phyloP scores from a whole-genome alignment of 1,284 basidiomycete genomes.

The Filobasidium uniguttulatum region DNA sequence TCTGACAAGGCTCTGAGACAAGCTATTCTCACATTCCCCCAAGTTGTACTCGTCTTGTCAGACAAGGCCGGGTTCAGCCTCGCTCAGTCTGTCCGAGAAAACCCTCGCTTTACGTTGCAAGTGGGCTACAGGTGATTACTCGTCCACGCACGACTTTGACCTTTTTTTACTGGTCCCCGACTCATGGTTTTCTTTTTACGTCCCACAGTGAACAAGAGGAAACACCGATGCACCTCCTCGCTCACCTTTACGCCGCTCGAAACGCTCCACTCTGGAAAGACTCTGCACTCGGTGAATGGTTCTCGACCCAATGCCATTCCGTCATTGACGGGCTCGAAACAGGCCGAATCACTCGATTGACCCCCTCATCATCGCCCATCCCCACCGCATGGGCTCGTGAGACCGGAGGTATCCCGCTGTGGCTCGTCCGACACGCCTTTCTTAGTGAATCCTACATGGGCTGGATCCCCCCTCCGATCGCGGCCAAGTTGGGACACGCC shows the following conservation, averaged over 20 bases:
- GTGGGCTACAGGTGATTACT: slow-evolving; percentile 48
- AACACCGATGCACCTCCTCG: slow-evolving; percentile 47
- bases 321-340: slow-evolving; percentile 21
- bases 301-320: slow-evolving; percentile 41
- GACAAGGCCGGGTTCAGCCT: slow-evolving; percentile 65
- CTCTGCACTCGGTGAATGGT: slow-evolving; percentile 51
- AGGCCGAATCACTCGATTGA: slow-evolving; percentile 28
- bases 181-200: slow-evolving; percentile 10
- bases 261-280: slow-evolving; percentile 69
- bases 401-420: slow-evolving; percentile 10
- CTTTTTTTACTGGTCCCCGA: slow-evolving; percentile 12
- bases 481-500: slow-evolving; percentile 41
- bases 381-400: slow-evolving; percentile 37
- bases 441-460: slow-evolving; percentile 36
- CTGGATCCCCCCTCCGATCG: slow-evolving; percentile 53
- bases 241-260: slow-evolving; percentile 70
- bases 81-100: slow-evolving; percentile 46
- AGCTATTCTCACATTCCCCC: slow-evolving; percentile 63
- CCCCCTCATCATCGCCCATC: slow-evolving; percentile 30
- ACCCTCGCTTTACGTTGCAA: slow-evolving; percentile 53
- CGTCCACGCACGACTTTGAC: neutral
- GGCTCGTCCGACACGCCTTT: slow-evolving; percentile 15
- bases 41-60: slow-evolving; percentile 61
- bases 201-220: slow-evolving; percentile 36
- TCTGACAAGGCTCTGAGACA: slow-evolving; percentile 55